Base-by-base conservation (phyloP, 2,329 filamentous ascomycete genomes). In the Daldinia eschscholtzii region DNA sequence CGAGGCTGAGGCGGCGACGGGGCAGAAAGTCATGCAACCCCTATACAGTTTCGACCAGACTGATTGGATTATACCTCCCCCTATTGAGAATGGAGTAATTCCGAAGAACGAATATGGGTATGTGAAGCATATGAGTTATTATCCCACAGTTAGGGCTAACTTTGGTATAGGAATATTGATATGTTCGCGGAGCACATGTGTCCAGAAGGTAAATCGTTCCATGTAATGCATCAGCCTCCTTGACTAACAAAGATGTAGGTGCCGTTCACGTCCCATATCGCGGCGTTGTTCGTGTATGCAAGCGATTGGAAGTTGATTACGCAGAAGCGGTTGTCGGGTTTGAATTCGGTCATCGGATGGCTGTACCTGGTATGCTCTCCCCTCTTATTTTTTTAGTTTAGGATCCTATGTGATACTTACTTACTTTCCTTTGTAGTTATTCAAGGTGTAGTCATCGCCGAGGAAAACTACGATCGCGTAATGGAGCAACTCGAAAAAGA, bases 251-350 rank as follows among this genome's bases (percentile, higher is more conserved):
- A 12, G 2, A 1, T 48, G 12, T 33, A 74, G 93, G 96, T 0
- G 94, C 94, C 2, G 87, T 92, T 0, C 96, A 99, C 78, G 86
- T 98, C 1, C 93, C 93, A 0, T 90, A 91, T 61, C 88, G 91
- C 52, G 93, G 93, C 0, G 91, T 91, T 0, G 89, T 91, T 35
- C 90, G 91, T 55, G 88, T 98, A 1, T 98, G 95, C 79, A 93
- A 93, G 77, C 90, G 92, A 68, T 84, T 99, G 0, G 89, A 89
- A 3, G 91, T 98, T 41, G 94, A 98, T 76, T 97, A 91, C 74
- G 96, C 96, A 0, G 96, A 98, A 80, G 96, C 96, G 0, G 96
- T 97, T 2, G 94, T 94, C 0, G 96, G 93, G 1, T 99, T 99
- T 78, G 96, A 99, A 77, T 99, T 98, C 78, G 95, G 95, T 0